phyloP scores from a whole-genome alignment of 495 filamentous ascomycete genomes.

The Pyronema domesticum region DNA sequence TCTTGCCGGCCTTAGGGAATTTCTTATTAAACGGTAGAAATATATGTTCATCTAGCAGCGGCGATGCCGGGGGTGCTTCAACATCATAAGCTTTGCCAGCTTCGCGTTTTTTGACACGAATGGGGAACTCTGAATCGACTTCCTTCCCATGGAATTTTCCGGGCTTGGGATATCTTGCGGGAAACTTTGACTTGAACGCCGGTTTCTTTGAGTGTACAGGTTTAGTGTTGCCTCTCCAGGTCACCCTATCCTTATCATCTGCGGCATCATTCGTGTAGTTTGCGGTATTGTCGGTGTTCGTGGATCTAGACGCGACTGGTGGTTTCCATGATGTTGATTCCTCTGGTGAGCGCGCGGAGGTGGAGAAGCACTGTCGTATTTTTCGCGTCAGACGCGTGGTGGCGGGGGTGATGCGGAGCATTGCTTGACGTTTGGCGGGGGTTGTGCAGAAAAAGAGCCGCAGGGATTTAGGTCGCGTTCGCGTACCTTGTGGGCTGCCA shows the following conservation, averaged over 20 bases:
- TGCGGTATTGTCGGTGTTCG: no score
- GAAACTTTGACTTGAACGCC: not conserved
- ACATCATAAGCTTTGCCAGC: not conserved
- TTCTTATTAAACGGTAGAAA: constrained; percentile 1
- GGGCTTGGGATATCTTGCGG: not conserved
- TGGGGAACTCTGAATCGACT: not conserved
- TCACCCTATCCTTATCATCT: not conserved
- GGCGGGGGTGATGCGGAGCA: no score
- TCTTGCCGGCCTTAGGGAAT: not conserved
- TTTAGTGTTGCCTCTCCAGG: not conserved
- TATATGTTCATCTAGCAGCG: not conserved
- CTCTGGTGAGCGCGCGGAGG: no score
- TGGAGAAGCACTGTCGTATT: no score
- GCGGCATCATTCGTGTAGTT: no score
- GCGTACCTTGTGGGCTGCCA: no score
- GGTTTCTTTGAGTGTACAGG: not conserved
- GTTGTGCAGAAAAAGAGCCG: no score
- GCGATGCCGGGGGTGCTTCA: not conserved
- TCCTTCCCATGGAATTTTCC: not conserved
- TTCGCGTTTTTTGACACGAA: not conserved
- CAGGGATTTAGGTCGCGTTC: no score
- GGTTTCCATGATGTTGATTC: no score
- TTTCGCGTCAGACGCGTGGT: no score
- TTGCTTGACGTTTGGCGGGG: no score
- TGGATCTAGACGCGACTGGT: no score